Evolutionary conservation across 2,329 filamentous ascomycete genomes (phyloP).

Genomic region (Mycosphaerella arachidis): DNA sequence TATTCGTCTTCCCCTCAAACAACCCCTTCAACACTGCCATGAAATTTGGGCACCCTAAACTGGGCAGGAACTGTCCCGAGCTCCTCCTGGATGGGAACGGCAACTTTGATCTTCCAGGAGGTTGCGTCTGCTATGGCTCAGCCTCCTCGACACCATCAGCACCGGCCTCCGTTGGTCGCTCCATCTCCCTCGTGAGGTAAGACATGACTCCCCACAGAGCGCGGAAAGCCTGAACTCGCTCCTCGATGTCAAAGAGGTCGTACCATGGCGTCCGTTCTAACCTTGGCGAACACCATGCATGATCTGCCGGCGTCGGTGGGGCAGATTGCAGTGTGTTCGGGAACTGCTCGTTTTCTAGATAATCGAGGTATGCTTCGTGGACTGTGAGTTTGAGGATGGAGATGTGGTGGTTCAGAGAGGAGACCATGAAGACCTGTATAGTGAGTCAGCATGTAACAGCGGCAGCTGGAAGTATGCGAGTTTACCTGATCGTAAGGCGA

Average conservation of each 20-base stretch:
- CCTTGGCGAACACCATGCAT: conserved; percentile 49
- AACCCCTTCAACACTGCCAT: too few relatives aligned
- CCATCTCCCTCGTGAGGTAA: conserved; percentile 39
- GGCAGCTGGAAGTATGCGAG: background rate
- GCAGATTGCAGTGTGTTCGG: conserved; percentile 29
- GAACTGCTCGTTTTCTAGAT: conserved; percentile 45
- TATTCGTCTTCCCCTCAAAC: too few relatives aligned
- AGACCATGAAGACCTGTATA: conserved; percentile 57
- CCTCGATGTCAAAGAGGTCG: conserved; percentile 51
- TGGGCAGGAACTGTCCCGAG: too few relatives aligned
- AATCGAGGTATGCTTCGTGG: conserved; percentile 53
- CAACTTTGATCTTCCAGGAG: background rate
- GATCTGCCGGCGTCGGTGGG: conserved; percentile 10
- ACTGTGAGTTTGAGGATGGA: conserved; percentile 56
- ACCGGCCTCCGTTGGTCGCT: background rate
- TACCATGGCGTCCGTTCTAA: conserved; percentile 56
- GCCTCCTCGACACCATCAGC: background rate
- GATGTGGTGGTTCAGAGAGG: conserved; percentile 59
- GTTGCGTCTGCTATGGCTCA: background rate
- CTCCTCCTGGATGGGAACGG: too few relatives aligned
- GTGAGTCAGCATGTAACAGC: background rate
- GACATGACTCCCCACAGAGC: conserved; percentile 56
- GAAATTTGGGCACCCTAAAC: too few relatives aligned
- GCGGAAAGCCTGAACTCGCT: conserved; percentile 53
- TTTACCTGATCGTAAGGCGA: conserved; percentile 46